These are phyloP conservation scores for Typha latifolia DNA, from an alignment of 176 grass and related monocot species.

Conservation along the genomic window DNA sequence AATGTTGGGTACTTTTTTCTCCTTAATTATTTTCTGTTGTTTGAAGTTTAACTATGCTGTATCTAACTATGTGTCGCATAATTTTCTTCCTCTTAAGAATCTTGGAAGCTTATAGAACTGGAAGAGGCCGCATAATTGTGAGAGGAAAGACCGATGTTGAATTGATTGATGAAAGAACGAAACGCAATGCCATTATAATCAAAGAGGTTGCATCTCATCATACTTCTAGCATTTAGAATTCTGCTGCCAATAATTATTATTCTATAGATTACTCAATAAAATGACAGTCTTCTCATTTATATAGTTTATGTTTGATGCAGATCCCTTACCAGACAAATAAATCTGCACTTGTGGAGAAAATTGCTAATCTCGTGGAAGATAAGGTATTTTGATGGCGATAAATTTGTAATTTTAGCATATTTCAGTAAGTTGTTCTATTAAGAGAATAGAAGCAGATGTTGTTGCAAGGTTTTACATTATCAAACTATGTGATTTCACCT, in stretches of 20 bases:
- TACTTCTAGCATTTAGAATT: conserved; percentile 9
- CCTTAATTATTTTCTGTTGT: conserved; percentile 19
- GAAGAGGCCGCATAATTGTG: conserved; percentile 68
- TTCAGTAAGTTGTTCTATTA: not conserved
- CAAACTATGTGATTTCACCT: no score
- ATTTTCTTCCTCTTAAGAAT: conserved; percentile 44
- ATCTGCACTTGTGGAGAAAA: conserved; percentile 74
- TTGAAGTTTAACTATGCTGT: conserved; percentile 14
- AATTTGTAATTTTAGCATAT: not conserved
- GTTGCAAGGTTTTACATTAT: not conserved
- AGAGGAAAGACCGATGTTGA: conserved; percentile 90
- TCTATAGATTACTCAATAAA: not conserved
- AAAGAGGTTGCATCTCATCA: conserved; percentile 57
- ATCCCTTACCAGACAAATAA: conserved; percentile 96
- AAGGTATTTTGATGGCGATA: conserved; percentile 44
- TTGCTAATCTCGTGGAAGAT: conserved; percentile 91
- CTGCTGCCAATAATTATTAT: not conserved
- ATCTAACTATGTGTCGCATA: conserved; percentile 14
- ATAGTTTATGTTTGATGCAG: conserved; percentile 36
- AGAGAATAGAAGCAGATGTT: not conserved
- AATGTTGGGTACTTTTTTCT: conserved; percentile 50
- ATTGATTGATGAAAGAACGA: conserved; percentile 65
- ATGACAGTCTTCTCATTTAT: conserved; percentile 4
- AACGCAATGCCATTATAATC: conserved; percentile 71
- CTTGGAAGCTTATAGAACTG: conserved; percentile 79